phyloP scores from a whole-genome alignment of 2,329 filamentous ascomycete genomes.

The Aspergillus candidus region DNA sequence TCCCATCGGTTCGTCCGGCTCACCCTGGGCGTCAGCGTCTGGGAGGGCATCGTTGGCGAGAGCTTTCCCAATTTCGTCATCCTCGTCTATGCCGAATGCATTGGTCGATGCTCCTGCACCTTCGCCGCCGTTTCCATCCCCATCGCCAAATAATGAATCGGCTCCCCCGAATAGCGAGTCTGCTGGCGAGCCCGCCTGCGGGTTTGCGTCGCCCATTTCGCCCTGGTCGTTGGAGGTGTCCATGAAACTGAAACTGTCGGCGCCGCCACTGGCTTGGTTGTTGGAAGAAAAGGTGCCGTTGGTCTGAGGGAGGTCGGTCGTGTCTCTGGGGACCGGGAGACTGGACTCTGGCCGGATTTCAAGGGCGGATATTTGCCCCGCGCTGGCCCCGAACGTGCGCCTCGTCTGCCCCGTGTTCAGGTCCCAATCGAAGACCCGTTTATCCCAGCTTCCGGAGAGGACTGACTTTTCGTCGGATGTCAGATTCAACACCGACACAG shows the following conservation, averaged over 20 bases:
- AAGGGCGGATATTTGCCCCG: slow-evolving; percentile 79
- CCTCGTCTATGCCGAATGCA: slow-evolving; percentile 71
- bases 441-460: slow-evolving; percentile 94
- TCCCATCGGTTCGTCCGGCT: slow-evolving; percentile 20
- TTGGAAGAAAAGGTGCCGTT: slow-evolving; percentile 73
- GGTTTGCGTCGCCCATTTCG: slow-evolving; percentile 43
- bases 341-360: slow-evolving; percentile 75
- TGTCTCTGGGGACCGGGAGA: slow-evolving; percentile 68
- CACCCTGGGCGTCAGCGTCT: slow-evolving; percentile 40
- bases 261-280: slow-evolving; percentile 54
- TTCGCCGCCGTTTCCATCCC: slow-evolving; percentile 49
- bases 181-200: slow-evolving; percentile 59
- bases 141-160: slow-evolving; percentile 85
- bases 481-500: slow-evolving; percentile 79
- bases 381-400: slow-evolving; percentile 69
- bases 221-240: slow-evolving; percentile 34
- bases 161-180: slow-evolving; percentile 82
- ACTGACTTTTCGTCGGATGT: slow-evolving; percentile 80
- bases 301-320: slow-evolving; percentile 44
- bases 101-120: slow-evolving; percentile 49
- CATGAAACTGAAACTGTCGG: slow-evolving; percentile 48
- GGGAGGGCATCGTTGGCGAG: slow-evolving; percentile 59
- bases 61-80: slow-evolving; percentile 71
- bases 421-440: slow-evolving; percentile 90
- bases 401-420: slow-evolving; percentile 75